Conservation (phyloP, 1,139 yeast genomes). For the Zygosaccharomyces pseudobailii region DNA sequence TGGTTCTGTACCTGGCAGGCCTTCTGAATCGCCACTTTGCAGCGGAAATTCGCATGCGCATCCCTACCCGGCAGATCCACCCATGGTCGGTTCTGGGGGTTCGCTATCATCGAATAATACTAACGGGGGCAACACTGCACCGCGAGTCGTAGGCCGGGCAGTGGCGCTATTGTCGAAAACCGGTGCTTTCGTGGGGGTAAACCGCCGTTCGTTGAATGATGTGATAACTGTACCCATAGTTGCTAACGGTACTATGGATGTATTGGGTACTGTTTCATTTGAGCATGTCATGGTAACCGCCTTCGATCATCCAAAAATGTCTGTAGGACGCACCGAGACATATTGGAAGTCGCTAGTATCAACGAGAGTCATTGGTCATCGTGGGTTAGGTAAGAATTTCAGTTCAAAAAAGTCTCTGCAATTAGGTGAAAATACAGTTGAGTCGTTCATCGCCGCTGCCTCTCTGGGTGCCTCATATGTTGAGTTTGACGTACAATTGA, state of each 20-base stretch:
- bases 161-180: slow-evolving; percentile 67
- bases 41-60: not conserved
- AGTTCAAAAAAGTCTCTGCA: slow-evolving; percentile 73
- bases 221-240: slow-evolving; percentile 72
- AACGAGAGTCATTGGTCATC: slow-evolving; percentile 91
- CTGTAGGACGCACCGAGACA: slow-evolving; percentile 57
- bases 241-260: slow-evolving; percentile 64
- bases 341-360: slow-evolving; percentile 91
- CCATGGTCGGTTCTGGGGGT: slow-evolving; percentile 5
- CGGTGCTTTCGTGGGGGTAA: slow-evolving; percentile 64
- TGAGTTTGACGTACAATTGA: slow-evolving; percentile 93
- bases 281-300: slow-evolving; percentile 71
- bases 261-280: slow-evolving; percentile 72
- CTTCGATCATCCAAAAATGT: slow-evolving; percentile 68
- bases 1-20: slow-evolving; percentile 39
- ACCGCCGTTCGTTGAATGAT: slow-evolving; percentile 64
- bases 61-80: not conserved
- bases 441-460: slow-evolving; percentile 94
- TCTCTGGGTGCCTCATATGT: slow-evolving; percentile 89
- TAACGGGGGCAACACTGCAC: slow-evolving; percentile 10
- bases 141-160: slow-evolving; percentile 74
- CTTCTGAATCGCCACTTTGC: not conserved
- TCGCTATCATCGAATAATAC: slow-evolving; percentile 6
- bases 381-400: slow-evolving; percentile 89
- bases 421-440: slow-evolving; percentile 93